phyloP scores from a whole-genome alignment of 768 basidiomycete species.

The Wakefieldia striispora region DNA sequence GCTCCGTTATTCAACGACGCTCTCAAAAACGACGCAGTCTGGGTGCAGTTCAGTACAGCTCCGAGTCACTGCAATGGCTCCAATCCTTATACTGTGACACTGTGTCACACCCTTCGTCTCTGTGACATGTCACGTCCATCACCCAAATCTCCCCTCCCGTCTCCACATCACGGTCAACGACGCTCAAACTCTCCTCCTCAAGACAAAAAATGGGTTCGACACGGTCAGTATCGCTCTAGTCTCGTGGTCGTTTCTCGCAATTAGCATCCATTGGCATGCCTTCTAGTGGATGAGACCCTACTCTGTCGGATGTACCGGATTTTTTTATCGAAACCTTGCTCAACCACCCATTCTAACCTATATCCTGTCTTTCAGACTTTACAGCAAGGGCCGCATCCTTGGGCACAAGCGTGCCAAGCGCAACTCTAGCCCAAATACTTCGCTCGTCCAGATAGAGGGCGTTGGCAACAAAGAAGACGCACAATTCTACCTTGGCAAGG shows the following conservation, averaged over 20 bases:
- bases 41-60: constrained; percentile 53
- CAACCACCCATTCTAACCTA: background rate
- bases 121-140: constrained; percentile 32
- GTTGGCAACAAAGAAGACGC: constrained; percentile 92
- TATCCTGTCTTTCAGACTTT: constrained; percentile 59
- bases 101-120: constrained; percentile 14
- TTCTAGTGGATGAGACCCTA: constrained; percentile 16
- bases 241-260: background rate
- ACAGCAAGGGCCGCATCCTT: constrained; percentile 94
- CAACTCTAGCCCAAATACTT: constrained; percentile 94
- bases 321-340: too few relatives aligned
- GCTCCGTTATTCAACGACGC: constrained; percentile 59
- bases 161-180: constrained; percentile 26
- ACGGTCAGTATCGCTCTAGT: constrained; percentile 51
- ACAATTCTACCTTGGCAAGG: constrained; percentile 98
- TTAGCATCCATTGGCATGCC: background rate
- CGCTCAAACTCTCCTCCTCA: constrained; percentile 21
- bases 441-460: constrained; percentile 96
- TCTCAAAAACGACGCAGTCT: constrained; percentile 33
- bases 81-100: constrained; percentile 17
- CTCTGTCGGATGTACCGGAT: constrained; percentile 11
- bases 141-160: constrained; percentile 6
- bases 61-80: too few relatives aligned
- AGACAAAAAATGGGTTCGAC: constrained; percentile 72
- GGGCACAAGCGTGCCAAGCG: constrained; percentile 99